Conservation (phyloP, 1,284 basidiomycete genomes). For the Schizophyllum commune region DNA sequence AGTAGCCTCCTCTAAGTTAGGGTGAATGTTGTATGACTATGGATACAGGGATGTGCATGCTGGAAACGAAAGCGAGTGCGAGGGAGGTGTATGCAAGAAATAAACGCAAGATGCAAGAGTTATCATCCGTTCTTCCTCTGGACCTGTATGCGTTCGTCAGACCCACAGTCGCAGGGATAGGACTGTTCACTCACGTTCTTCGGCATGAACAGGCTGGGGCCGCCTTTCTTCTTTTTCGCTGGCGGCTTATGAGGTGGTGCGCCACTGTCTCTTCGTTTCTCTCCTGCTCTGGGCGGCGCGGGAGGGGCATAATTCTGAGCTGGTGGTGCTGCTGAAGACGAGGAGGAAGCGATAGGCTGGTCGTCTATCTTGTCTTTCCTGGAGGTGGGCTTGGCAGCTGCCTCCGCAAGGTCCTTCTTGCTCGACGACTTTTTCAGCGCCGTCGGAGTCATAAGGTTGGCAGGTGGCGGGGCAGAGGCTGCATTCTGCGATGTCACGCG, state of each 20-base stretch:
- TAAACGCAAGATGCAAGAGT: not conserved
- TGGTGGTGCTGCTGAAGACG: not conserved
- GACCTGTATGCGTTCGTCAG: not conserved
- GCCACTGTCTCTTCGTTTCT: not conserved
- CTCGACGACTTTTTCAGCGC: slow-evolving; percentile 16
- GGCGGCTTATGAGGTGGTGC: not conserved
- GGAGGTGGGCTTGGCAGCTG: not conserved
- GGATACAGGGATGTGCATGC: slow-evolving; percentile 1
- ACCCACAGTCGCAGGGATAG: no score
- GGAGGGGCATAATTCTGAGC: not conserved
- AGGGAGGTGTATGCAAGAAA: not conserved
- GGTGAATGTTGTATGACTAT: not conserved
- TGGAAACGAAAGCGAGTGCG: not conserved
- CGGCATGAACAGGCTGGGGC: not conserved
- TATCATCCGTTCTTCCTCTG: not conserved
- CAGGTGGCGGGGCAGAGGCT: slow-evolving; percentile 8
- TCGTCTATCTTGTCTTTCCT: no score
- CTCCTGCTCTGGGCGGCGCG: not conserved
- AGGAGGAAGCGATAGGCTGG: no score
- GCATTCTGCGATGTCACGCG: not conserved
- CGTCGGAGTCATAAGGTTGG: slow-evolving; percentile 26
- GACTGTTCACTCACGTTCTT: no score
- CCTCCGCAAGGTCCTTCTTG: slow-evolving; percentile 10
- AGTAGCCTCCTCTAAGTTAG: not conserved
- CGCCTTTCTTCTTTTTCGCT: not conserved